Evolutionary conservation across 306 rosid genomes (phyloP), one percentile per base, ranked within the genome.

Genomic region (Astragalus membranaceus): DNA sequence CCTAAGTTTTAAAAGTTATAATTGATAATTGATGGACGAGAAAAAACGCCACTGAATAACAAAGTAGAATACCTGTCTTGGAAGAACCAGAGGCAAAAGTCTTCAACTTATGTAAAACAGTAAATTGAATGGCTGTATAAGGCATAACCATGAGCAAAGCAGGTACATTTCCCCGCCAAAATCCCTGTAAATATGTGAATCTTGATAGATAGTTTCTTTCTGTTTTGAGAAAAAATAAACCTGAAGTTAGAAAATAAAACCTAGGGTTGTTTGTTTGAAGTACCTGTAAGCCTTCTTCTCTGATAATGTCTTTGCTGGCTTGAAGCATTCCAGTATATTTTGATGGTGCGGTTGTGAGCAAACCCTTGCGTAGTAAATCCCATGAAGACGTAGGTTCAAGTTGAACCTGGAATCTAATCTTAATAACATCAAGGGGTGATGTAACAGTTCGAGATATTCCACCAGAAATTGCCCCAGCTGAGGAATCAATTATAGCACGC

Each of bases 61-160:
- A 67, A 68, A 47, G 35, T 3, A 15, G 30, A 48, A 14, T 79
- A 93, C 97, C 92, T 78, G 92, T 20, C 81, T 78, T 94, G 32
- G 94, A 88, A 78, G 98, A 94, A 77, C 98, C 97, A 67, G 98
- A 54, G 2, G 92, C 98, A 70, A 87, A 63, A 58, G 96, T 86
- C 83, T 94, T 94, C 70, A 94, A 78, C 75, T 80, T 90, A 57
- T 88, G 96, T 48, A 88, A 81, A 57, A 90, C 97, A 14, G 98
- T 80, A 81, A 94, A 94, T 42, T 90, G 97, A 57, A 94, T 94
- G 12, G 98, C 96, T 12, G 96, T 88, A 79, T 94, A 94, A 0
- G 98, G 98, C 98, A 94, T 94, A 80, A 87, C 97, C 98, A 90
- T 94, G 61, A 94, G 97, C 82, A 90, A 79, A 35, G 97, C 98